Evolutionary conservation across 345 rosid species (phyloP), one percentile per base, ranked within the genome.

Genomic region (Durio zibethinus): DNA sequence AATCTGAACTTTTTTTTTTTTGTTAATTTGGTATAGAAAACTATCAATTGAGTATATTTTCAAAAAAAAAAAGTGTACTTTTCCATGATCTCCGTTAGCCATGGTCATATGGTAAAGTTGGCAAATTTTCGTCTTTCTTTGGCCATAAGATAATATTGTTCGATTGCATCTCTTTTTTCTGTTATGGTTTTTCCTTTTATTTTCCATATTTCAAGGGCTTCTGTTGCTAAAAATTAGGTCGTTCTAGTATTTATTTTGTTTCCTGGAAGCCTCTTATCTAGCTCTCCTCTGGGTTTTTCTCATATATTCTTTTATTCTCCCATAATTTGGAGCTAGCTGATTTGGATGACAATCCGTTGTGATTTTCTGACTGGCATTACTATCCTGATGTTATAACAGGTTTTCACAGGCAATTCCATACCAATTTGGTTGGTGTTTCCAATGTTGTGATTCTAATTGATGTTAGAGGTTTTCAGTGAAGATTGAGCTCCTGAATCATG

Each of bases 401-500:
- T 54, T 76, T 74, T 59, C 16, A 7, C 76, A 14, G 64, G 74
- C 42, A 2, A 3, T 60, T 57, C 56, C 54, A 59, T 82, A 69
- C 69, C 62, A 38, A 60, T 42, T 75, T 12, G 4, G 63, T 36
- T 79, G 15, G 50, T 43, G 9, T 33, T 79, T 72, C 40, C 53
- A 10, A 77, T 76, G 83, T 81, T 79, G 52, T 66, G 38, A 66
- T 62, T 80, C 73, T 69, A 63, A 77, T 82, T 77, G 52, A 21
- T 47, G 52, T 69, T 64, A 69, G 53, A 48, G 80, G 83, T 75
- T 81, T 84, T 80, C 56, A 75, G 84, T 76, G 85, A 83, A 81
- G 85, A 78, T 84, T 81, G 68, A 81, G 82, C 67, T 81, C 77
- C 75, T 74, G 76, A 78, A 76, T 76, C 83, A 85, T 90, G 94